A percentile compares a stretch with the other conserved stretches of the same genome.
Evolutionary conservation across 768 basidiomycete species (phyloP).

Genomic region (Boletus sp.): DNA sequence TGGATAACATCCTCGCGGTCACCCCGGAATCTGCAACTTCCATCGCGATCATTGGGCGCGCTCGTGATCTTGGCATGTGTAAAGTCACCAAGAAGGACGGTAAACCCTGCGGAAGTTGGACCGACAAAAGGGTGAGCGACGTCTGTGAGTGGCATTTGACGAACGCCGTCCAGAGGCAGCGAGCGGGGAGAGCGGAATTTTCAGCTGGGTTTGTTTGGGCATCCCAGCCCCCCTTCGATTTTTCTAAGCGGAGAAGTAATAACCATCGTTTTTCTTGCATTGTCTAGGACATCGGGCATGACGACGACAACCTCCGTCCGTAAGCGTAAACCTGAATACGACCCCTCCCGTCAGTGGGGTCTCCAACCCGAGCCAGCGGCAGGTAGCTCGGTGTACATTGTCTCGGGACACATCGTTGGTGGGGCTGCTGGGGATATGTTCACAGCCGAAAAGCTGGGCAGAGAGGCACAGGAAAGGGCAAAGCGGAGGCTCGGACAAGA

Average conservation of each 20-base stretch:
- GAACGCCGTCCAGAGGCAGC: constrained; percentile 66
- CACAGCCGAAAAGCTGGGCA: constrained; percentile 67
- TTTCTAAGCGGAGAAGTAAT: not conserved
- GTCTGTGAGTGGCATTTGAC: constrained; percentile 93
- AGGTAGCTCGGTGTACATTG: constrained; percentile 64
- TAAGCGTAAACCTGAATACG: constrained; percentile 54
- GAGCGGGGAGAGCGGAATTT: constrained; percentile 84
- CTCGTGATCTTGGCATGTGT: constrained; percentile 86
- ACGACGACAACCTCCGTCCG: constrained; percentile 41
- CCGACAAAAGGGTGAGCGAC: constrained; percentile 80
- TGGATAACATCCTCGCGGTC: constrained; percentile 78
- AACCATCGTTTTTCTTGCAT: not conserved
- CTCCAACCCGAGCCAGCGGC: constrained; percentile 50
- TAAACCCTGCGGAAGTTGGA: constrained; percentile 82
- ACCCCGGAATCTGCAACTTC: constrained; percentile 81
- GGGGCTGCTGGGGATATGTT: constrained; percentile 44
- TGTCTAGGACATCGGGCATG: constrained; percentile 70
- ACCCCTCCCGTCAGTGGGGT: constrained; percentile 74
- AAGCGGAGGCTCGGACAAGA: constrained; percentile 59
- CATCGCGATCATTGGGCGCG: constrained; percentile 81
- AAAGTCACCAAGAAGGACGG: constrained; percentile 74
- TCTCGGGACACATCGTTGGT: constrained; percentile 73
- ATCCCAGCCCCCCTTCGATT: not conserved
- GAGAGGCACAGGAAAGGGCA: constrained; percentile 76
- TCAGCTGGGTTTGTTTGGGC: constrained; percentile 59